Evolutionary conservation across 1,284 basidiomycete species (phyloP).

Genomic region (Termitomyces sp.): DNA sequence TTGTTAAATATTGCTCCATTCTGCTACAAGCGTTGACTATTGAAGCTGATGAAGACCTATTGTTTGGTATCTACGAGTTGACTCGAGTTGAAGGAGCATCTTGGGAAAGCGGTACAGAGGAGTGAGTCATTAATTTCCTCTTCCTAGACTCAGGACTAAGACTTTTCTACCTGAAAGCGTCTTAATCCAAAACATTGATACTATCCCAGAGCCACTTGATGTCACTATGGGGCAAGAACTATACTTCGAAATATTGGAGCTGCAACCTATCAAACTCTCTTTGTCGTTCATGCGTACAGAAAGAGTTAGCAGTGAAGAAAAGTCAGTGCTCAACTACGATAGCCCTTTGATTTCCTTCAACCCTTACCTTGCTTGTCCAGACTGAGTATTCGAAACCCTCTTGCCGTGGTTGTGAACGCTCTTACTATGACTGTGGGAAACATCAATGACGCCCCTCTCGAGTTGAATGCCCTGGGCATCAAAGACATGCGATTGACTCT

Average conservation of each 20-base stretch:
- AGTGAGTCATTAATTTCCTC: conserved; percentile 49
- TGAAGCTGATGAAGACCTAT: conserved; percentile 94
- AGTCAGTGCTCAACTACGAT: conserved; percentile 48
- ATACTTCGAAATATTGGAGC: conserved; percentile 96
- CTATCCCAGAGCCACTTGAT: conserved; percentile 76
- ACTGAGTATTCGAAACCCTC: conserved; percentile 82
- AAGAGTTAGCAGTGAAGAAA: conserved; percentile 87
- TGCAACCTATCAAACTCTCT: conserved; percentile 91
- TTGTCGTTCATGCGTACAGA: conserved; percentile 98
- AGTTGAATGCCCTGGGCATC: conserved; percentile 91
- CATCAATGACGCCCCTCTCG: conserved; percentile 94
- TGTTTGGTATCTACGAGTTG: conserved; percentile 91
- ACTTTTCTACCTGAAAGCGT: conserved; percentile 43
- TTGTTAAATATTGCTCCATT: conserved; percentile 96
- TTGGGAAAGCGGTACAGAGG: conserved; percentile 75
- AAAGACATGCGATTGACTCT: conserved; percentile 90
- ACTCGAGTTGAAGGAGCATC: conserved; percentile 87
- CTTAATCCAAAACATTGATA: conserved; percentile 71
- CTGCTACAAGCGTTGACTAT: conserved; percentile 93
- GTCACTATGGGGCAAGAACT: conserved; percentile 70
- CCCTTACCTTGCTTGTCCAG: conserved; percentile 32
- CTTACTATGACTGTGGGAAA: conserved; percentile 97
- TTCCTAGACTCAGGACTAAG: not conserved
- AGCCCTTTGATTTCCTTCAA: not conserved
- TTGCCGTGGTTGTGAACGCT: conserved; percentile 92